A percentile compares a stretch with the other conserved stretches of the same genome.
Conservation (phyloP, 169 alveolate genomes). For the Cryptosporidium muris region DNA sequence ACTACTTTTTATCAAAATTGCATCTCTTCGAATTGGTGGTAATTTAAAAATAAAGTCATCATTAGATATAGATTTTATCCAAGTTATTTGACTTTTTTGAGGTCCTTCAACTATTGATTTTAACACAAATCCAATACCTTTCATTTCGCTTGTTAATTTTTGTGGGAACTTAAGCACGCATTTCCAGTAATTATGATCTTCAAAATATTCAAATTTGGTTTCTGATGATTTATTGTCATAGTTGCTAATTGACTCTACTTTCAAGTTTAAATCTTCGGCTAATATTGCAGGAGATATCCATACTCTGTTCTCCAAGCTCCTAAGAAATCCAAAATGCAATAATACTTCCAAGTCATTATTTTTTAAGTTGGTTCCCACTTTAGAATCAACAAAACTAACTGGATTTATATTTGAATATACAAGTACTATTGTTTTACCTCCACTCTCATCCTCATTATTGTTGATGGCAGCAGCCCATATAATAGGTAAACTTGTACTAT, state of each 20-base stretch:
- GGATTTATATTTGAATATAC: slow-evolving; percentile 4
- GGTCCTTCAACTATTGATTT: not conserved
- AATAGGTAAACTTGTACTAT: not conserved
- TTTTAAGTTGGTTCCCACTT: not conserved
- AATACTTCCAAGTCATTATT: slow-evolving; percentile 16
- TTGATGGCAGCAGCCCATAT: slow-evolving; percentile 4
- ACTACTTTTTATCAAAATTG: no score
- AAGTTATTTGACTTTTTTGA: not conserved
- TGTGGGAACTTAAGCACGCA: slow-evolving; percentile 19
- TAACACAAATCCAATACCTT: slow-evolving; percentile 52
- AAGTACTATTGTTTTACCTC: slow-evolving; percentile 5
- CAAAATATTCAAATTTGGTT: not conserved
- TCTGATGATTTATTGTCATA: slow-evolving; percentile 15
- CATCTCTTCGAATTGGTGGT: not conserved
- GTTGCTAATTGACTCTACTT: not conserved
- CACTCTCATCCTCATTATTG: not conserved
- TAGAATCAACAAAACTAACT: not conserved
- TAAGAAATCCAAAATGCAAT: slow-evolving; percentile 59
- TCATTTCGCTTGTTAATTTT: slow-evolving; percentile 4
- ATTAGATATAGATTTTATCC: slow-evolving; percentile 44
- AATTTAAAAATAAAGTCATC: slow-evolving; percentile 15
- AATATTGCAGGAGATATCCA: slow-evolving; percentile 46
- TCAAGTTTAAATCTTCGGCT: not conserved
- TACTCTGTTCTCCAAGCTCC: not conserved
- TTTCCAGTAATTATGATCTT: slow-evolving; percentile 1